Evolutionary conservation across 345 rosid genomes (phyloP), one percentile per base, ranked within the genome.

Genomic region (Microthlaspi erraticum): DNA sequence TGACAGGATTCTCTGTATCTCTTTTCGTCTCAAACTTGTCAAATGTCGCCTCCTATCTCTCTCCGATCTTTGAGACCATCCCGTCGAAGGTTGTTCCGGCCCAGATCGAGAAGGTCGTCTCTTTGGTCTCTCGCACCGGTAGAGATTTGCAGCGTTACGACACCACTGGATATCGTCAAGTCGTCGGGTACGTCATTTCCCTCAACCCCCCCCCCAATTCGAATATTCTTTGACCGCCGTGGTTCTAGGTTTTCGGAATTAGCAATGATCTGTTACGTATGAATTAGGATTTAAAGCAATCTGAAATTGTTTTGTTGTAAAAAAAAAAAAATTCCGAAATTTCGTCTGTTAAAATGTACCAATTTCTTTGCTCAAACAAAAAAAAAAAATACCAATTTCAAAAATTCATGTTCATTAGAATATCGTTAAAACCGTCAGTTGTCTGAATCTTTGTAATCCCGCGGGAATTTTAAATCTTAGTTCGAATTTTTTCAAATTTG

Each of bases 141-240:
- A 76, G 96, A 32, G 82, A 83, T 51, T 73, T 81, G 58, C 96
- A 89, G 76, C 90, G 92, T 32, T 89, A 87, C 74, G 79, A 85
- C 17, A 44, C 17, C 41, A 32, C 73, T 5, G 92, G 90, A 5
- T 80, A 56, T 38, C 89, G 96, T 64, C 90, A 80, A 62, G 96
- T 89, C 72, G 96, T 85, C 17, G 96, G 96, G 96, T 89, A 60
- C 39, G 83, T 68, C 69, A 7, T 16, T 2, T 8, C 29, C 29
- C 29, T 26, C 29, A 26, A 26, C n/a, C n/a, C n/a, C n/a, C n/a
- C n/a, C 11, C 19, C 64, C 2, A 42, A 29, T 42, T 60, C 9
- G 26, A 14, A 46, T n/a, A 63, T 18, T 37, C 36, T 8, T 45
- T 59, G 56, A 39, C 26, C 10, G 5, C 26, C 10, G 5, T 9